These are phyloP conservation scores for Linum lewisii DNA, from an alignment of 345 rosid genomes.

Conservation along the genomic window DNA sequence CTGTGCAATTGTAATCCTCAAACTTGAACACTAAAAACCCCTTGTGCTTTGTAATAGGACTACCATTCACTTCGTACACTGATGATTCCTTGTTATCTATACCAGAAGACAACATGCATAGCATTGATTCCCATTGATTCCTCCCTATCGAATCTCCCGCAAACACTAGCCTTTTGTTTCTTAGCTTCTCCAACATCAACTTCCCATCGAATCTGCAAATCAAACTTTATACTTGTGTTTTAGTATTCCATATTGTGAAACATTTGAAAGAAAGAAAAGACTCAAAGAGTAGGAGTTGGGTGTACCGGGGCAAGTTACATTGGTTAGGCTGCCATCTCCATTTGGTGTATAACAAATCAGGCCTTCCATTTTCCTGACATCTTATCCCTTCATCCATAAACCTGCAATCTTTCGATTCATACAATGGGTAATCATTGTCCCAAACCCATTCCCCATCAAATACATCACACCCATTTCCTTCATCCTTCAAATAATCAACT, in stretches of 20 bases:
- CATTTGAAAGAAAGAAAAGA: not conserved
- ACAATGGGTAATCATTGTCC: constrained; percentile 54
- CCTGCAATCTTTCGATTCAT: constrained; percentile 43
- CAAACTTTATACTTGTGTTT: not conserved
- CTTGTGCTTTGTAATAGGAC: not conserved
- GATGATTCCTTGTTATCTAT: not conserved
- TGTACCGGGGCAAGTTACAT: constrained; percentile 62
- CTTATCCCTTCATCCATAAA: constrained; percentile 48
- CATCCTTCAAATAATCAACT: constrained; percentile 38
- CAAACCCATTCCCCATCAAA: constrained; percentile 70
- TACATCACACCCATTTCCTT: constrained; percentile 37
- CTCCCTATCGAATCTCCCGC: constrained; percentile 4
- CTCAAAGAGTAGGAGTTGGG: not conserved
- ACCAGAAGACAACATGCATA: not conserved
- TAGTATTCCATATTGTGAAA: too few relatives aligned
- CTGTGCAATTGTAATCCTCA: constrained; percentile 3
- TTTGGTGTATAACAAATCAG: constrained; percentile 55
- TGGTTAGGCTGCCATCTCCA: constrained; percentile 78
- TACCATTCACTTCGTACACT: not conserved
- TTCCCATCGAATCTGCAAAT: constrained; percentile 62
- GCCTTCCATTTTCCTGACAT: constrained; percentile 62
- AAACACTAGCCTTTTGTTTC: not conserved
- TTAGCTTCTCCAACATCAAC: constrained; percentile 44
- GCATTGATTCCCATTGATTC: constrained; percentile 1
- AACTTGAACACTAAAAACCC: constrained; percentile 3